Evolutionary conservation across 2,329 filamentous ascomycete species (phyloP).

Genomic region (Penicillium expansum): DNA sequence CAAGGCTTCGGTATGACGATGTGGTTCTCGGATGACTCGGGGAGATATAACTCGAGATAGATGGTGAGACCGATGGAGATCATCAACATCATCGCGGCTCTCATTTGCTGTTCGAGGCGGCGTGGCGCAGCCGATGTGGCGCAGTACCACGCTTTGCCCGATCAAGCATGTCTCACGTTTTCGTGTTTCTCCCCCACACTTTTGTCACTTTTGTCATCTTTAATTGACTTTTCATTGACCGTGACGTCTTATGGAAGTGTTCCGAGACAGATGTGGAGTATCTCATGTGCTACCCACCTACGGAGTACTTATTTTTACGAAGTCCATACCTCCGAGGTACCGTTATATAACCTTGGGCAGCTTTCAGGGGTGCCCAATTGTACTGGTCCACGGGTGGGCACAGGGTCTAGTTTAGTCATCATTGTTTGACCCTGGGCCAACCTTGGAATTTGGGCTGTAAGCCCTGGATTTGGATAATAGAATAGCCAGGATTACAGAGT

Average conservation of each 20-base stretch:
- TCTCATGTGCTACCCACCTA: neutral
- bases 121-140: slow-evolving; percentile 15
- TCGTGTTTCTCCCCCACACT: slow-evolving; percentile 14
- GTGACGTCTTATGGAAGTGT: neutral
- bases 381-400: neutral
- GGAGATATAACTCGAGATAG: slow-evolving; percentile 6
- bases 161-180: neutral
- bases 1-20: neutral
- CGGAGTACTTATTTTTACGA: neutral
- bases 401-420: neutral
- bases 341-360: neutral
- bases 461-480: neutral
- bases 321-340: neutral
- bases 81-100: slow-evolving; percentile 19
- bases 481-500: neutral
- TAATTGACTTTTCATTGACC: neutral
- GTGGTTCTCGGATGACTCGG: slow-evolving; percentile 1
- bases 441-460: neutral
- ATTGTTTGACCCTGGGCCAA: neutral
- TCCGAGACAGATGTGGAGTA: neutral
- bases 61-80: slow-evolving; percentile 8
- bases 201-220: neutral
- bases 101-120: slow-evolving; percentile 12
- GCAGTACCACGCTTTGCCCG: slow-evolving; percentile 6
- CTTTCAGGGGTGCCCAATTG: neutral